A percentile compares a stretch with the other conserved stretches of the same genome.
Conservation (phyloP, 73 alveolate genomes). For the Effrenium voratum region DNA sequence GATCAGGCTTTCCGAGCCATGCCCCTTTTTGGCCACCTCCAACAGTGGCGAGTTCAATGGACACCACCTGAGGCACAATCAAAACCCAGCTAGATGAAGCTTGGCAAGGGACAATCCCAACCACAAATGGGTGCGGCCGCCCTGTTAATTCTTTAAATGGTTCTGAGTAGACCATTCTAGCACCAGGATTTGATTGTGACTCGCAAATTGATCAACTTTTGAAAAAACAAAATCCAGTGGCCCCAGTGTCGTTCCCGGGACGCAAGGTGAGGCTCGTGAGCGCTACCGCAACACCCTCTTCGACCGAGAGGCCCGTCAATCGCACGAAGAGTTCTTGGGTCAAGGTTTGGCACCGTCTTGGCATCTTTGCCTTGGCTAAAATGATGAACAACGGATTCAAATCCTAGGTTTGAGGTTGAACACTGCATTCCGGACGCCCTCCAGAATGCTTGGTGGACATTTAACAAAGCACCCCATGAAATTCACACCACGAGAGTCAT, state of each 20-base stretch:
- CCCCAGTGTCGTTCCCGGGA: not conserved
- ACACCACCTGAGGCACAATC: too few relatives aligned
- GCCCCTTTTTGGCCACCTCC: too few relatives aligned
- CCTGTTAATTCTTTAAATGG: not conserved
- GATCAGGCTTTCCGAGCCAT: too few relatives aligned
- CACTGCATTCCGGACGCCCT: too few relatives aligned
- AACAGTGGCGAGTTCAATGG: too few relatives aligned
- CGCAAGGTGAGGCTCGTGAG: constrained; percentile 13
- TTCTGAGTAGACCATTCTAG: not conserved
- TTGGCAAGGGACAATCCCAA: not conserved
- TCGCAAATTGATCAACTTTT: not conserved
- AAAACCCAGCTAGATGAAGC: not conserved
- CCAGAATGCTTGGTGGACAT: too few relatives aligned
- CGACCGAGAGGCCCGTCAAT: constrained; percentile 60
- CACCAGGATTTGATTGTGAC: not conserved
- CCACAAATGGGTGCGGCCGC: not conserved
- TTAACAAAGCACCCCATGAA: too few relatives aligned
- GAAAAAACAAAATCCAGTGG: constrained; percentile 23
- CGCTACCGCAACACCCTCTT: constrained; percentile 58
- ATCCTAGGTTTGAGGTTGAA: too few relatives aligned
- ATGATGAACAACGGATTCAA: too few relatives aligned
- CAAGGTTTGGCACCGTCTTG: not conserved
- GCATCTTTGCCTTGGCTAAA: not conserved
- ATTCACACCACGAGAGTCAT: too few relatives aligned
- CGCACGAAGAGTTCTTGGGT: too few relatives aligned